A percentile compares a stretch with the other conserved stretches of the same genome.
Evolutionary conservation across 208 protist species (phyloP).

Genomic region (Novymonas esmeraldas): DNA sequence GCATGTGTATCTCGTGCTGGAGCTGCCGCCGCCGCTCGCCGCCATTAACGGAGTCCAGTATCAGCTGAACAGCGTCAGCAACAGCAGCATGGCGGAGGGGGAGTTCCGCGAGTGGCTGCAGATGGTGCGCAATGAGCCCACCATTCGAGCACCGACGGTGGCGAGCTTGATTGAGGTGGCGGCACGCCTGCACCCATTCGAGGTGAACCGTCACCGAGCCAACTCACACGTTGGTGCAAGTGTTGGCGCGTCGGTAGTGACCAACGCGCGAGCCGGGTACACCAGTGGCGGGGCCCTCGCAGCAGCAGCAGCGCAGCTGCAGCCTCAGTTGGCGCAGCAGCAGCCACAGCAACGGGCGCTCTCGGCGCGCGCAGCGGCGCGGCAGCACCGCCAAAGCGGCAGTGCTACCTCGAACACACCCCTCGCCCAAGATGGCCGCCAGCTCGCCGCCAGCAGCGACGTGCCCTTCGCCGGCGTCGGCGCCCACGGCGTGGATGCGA

Average conservation of each 20-base stretch:
- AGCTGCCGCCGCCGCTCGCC: slow-evolving; percentile 55
- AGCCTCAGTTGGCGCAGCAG: neutral
- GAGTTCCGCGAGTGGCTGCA: slow-evolving; percentile 77
- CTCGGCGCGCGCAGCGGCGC: slow-evolving; percentile 15
- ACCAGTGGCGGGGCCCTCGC: neutral
- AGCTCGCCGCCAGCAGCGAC: slow-evolving; percentile 13
- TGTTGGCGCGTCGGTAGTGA: neutral
- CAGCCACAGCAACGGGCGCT: slow-evolving; percentile 14
- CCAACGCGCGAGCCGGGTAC: neutral
- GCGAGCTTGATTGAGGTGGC: slow-evolving; percentile 36
- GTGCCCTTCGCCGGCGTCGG: neutral
- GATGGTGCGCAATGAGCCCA: slow-evolving; percentile 34
- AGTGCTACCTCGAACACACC: slow-evolving; percentile 3
- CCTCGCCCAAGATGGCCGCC: neutral
- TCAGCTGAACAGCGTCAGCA: slow-evolving; percentile 87
- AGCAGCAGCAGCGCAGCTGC: neutral
- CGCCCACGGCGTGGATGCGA: slow-evolving; percentile 1
- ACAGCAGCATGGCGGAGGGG: slow-evolving; percentile 65
- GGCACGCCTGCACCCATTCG: slow-evolving; percentile 34
- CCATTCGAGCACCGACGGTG: slow-evolving; percentile 32
- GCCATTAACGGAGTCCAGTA: slow-evolving; percentile 74
- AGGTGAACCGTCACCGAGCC: slow-evolving; percentile 21
- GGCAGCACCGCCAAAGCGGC: slow-evolving; percentile 19
- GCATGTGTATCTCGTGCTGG: slow-evolving; percentile 55
- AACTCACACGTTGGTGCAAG: slow-evolving; percentile 1